A percentile compares a stretch with the other conserved stretches of the same genome.
phyloP scores from a whole-genome alignment of 805 yeast genomes.

The Saccharomycopsis olivae region DNA sequence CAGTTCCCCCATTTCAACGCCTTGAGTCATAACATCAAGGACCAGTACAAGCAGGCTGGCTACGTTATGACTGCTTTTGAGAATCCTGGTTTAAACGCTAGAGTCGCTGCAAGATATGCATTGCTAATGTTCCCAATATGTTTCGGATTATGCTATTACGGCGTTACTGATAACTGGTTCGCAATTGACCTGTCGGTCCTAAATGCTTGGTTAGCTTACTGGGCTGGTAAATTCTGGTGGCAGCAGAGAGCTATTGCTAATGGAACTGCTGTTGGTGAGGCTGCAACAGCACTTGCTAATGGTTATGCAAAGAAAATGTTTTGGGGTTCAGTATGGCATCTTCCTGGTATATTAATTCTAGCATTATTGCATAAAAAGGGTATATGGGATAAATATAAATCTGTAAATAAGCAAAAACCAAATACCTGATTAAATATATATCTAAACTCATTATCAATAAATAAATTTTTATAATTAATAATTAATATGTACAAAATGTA shows the following conservation, averaged over 20 bases:
- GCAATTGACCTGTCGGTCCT: conserved; percentile 71
- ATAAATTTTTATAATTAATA: no score
- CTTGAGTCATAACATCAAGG: conserved; percentile 75
- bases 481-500: no score
- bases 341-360: conserved; percentile 78
- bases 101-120: conserved; percentile 87
- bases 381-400: conserved; percentile 59
- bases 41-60: conserved; percentile 86
- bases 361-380: conserved; percentile 95
- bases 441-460: no score
- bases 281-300: conserved; percentile 49
- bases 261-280: conserved; percentile 25
- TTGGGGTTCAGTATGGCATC: conserved; percentile 91
- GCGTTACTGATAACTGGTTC: conserved; percentile 74
- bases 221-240: conserved; percentile 76
- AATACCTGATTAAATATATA: no score
- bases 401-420: background rate
- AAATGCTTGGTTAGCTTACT: conserved; percentile 77
- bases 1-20: conserved; percentile 98
- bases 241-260: conserved; percentile 60
- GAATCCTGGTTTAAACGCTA: conserved; percentile 82
- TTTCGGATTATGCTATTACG: conserved; percentile 65
- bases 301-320: conserved; percentile 73
- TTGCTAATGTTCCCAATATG: conserved; percentile 92
- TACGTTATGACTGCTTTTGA: conserved; percentile 96